phyloP scores from a whole-genome alignment of 148 eudicot genomes.

The Fagopyrum esculentum region DNA sequence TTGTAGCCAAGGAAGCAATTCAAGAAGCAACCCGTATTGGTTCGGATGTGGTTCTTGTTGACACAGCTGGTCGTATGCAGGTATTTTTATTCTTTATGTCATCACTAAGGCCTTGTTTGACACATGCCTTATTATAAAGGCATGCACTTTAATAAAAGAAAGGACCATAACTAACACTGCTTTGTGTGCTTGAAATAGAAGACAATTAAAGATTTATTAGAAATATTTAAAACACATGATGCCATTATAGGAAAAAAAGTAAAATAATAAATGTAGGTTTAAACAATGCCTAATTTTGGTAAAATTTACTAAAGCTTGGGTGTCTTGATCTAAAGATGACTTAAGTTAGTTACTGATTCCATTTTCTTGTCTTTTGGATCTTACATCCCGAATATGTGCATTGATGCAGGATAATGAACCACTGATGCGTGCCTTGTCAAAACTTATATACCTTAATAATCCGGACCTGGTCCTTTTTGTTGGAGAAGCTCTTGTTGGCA shows the following conservation, averaged over 20 bases:
- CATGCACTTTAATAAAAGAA: too few relatives aligned
- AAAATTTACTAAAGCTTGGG: background rate
- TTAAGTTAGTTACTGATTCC: background rate
- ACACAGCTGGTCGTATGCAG: conserved; percentile 99
- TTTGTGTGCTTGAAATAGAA: too few relatives aligned
- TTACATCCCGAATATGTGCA: background rate
- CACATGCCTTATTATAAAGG: too few relatives aligned
- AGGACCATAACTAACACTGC: too few relatives aligned
- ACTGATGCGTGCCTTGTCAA: conserved; percentile 90
- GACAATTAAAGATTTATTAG: too few relatives aligned
- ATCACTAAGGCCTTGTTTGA: too few relatives aligned
- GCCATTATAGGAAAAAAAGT: too few relatives aligned
- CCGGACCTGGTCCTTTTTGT: conserved; percentile 94
- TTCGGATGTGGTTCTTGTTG: conserved; percentile 97
- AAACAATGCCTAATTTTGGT: background rate
- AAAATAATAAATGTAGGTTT: too few relatives aligned
- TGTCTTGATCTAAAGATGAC: background rate
- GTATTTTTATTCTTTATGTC: conserved; percentile 23
- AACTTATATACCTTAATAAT: conserved; percentile 73
- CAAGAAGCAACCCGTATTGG: conserved; percentile 86
- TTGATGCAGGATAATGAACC: conserved; percentile 88
- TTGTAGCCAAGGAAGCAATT: conserved; percentile 97
- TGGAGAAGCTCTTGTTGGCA: conserved; percentile 96
- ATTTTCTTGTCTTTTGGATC: background rate
- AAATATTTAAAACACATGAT: too few relatives aligned